A percentile compares a stretch with the other conserved stretches of the same genome.
These are phyloP conservation scores for Aegilops speltoides DNA, from an alignment of 176 grass and related monocot genomes.

Conservation along the genomic window DNA sequence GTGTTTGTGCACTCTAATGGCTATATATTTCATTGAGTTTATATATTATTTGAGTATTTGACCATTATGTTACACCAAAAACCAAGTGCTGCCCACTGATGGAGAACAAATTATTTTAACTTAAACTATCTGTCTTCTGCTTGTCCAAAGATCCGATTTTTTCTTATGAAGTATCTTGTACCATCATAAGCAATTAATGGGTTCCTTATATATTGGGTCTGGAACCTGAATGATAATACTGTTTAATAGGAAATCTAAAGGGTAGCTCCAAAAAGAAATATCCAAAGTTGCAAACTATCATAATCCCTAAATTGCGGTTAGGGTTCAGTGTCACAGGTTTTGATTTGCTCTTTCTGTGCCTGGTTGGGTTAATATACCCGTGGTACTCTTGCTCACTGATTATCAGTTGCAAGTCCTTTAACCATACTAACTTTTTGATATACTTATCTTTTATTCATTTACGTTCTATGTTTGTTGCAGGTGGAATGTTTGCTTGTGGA, in stretches of 20 bases:
- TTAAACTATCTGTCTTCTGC: not conserved
- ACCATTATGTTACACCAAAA: not conserved
- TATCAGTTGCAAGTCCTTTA: not conserved
- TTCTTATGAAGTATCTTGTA: not conserved
- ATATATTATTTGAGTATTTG: slow-evolving; percentile 5
- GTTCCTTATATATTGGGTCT: not conserved
- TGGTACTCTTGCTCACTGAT: not conserved
- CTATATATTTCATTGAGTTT: not conserved
- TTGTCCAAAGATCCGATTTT: not conserved
- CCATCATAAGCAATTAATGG: slow-evolving; percentile 9
- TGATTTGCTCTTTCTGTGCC: not conserved
- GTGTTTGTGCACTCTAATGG: not conserved
- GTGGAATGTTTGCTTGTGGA: slow-evolving; percentile 86
- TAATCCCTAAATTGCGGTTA: not conserved
- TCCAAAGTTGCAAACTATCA: not conserved
- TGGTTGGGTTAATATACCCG: not conserved
- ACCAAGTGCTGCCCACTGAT: not conserved
- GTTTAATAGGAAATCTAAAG: not conserved
- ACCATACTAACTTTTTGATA: not conserved
- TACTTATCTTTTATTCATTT: slow-evolving; percentile 16
- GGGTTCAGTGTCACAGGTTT: not conserved
- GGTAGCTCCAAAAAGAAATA: not conserved
- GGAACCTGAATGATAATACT: not conserved
- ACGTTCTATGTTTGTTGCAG: slow-evolving; percentile 41
- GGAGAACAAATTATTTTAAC: not conserved